Evolutionary conservation across 768 basidiomycete genomes (phyloP).

Genomic region (Termitomyces sp.): DNA sequence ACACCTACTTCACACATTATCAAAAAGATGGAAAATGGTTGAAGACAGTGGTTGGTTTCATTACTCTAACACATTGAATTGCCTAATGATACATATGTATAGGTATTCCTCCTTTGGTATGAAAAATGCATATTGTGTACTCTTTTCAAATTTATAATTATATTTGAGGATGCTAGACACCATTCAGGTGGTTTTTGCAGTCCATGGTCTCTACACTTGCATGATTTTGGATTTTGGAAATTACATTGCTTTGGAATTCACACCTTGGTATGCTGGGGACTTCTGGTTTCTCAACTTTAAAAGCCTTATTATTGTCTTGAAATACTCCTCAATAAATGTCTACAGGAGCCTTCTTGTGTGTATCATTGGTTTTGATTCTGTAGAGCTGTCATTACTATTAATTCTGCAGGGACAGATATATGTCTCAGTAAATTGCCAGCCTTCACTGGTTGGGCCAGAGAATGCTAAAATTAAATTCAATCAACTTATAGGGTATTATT

Average conservation of each 20-base stretch:
- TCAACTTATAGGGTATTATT: neutral
- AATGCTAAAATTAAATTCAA: neutral
- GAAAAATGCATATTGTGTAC: neutral
- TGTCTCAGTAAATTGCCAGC: neutral
- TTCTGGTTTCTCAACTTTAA: neutral
- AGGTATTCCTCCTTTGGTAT: conserved; percentile 5
- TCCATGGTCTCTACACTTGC: conserved; percentile 2
- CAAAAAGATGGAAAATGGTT: neutral
- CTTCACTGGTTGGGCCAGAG: neutral
- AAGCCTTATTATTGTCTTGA: neutral
- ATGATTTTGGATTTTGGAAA: neutral
- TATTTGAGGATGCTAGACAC: conserved; percentile 2
- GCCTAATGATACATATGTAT: neutral
- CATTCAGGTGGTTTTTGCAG: neutral
- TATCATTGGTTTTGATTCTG: neutral
- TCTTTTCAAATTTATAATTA: neutral
- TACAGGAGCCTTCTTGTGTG: neutral
- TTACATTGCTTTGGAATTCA: neutral
- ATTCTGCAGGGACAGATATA: neutral
- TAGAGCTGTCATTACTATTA: neutral
- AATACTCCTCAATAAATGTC: neutral
- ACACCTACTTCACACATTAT: neutral
- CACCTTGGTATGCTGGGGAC: neutral
- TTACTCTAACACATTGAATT: neutral
- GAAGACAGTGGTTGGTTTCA: neutral